These are phyloP conservation scores for Leccinum aurantiacum DNA, from an alignment of 768 basidiomycete genomes.

Conservation along the genomic window DNA sequence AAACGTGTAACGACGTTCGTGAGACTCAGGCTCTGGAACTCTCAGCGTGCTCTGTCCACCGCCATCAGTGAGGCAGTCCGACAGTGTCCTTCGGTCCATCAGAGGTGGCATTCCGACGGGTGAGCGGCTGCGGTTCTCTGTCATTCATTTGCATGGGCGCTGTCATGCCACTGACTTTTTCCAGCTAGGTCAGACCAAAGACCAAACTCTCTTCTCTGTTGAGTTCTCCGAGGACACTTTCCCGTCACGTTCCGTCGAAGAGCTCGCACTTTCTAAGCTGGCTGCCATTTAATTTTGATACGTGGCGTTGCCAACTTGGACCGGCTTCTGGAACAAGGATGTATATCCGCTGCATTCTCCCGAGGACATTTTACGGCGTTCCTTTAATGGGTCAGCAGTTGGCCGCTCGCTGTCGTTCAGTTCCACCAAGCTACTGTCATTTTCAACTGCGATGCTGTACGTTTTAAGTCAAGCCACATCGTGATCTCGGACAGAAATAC, in stretches of 20 bases:
- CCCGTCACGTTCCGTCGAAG: background rate
- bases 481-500: background rate
- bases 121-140: background rate
- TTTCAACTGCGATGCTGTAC: constrained; percentile 1
- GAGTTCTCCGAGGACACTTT: constrained; percentile 3
- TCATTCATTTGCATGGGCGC: background rate
- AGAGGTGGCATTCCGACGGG: constrained; percentile 4
- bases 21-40: background rate
- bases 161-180: constrained; percentile 5
- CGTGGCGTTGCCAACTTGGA: background rate
- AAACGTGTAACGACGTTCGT: background rate
- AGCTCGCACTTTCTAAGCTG: background rate
- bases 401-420: background rate
- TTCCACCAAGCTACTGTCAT: background rate
- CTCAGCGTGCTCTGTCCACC: background rate
- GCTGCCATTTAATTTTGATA: background rate
- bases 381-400: background rate
- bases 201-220: background rate
- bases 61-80: background rate
- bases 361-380: background rate
- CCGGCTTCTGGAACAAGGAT: background rate
- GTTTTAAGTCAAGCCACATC: background rate
- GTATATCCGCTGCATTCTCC: background rate
- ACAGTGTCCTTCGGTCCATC: background rate
- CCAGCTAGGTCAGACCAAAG: background rate